phyloP scores from a whole-genome alignment of 192 early-diverging fungal species.

The Phycomyces blakesleeanus region DNA sequence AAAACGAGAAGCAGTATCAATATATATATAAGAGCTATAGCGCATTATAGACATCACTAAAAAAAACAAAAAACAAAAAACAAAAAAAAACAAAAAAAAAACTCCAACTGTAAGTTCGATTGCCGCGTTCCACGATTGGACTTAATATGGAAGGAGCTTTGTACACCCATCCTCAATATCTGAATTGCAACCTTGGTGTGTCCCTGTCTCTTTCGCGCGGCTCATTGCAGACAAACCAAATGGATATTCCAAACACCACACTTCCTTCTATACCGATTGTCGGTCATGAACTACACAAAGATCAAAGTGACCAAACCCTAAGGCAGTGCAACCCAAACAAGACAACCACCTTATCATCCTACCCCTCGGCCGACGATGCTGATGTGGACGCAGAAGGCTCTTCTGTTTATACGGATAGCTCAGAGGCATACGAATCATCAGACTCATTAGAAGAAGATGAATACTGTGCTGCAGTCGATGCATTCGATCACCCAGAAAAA shows the following conservation, averaged over 20 bases:
- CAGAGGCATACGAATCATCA: neutral
- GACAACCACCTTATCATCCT: neutral
- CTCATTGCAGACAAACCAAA: neutral
- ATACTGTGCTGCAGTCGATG: slow-evolving; percentile 8
- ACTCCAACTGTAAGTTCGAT: neutral
- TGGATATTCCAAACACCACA: neutral
- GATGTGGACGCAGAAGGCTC: neutral
- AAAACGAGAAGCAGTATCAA: no score
- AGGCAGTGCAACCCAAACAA: neutral
- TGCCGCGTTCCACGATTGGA: neutral
- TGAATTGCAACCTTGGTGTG: slow-evolving; percentile 1
- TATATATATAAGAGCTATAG: no score
- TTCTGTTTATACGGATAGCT: neutral
- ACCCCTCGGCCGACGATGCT: neutral
- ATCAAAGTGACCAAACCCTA: neutral
- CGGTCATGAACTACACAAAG: neutral
- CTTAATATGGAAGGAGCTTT: neutral
- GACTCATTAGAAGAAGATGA: slow-evolving; percentile 4
- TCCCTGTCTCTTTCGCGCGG: neutral
- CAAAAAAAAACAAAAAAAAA: no score
- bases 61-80: no score
- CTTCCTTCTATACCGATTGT: neutral
- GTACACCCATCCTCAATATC: neutral
- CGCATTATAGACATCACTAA: no score
- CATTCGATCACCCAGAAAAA: slow-evolving; percentile 7